A percentile compares a stretch with the other conserved stretches of the same genome.
Evolutionary conservation across 176 grass and related monocot species (phyloP).

Genomic region (Hyparrhenia diplandra): DNA sequence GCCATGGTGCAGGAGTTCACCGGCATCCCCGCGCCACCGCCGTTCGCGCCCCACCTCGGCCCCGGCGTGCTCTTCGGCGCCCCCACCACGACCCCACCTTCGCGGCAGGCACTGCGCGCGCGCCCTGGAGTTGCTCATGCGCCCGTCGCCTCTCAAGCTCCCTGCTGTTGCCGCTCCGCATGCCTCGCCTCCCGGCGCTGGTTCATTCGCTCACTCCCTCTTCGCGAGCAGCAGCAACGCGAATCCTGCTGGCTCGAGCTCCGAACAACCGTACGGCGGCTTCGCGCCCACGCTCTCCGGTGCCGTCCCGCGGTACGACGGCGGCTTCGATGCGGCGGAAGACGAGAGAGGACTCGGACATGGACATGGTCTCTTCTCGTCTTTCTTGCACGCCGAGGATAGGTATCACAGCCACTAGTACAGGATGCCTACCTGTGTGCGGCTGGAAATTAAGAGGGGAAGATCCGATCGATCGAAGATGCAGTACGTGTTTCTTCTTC

Average conservation of each 20-base stretch:
- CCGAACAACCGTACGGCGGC: neutral
- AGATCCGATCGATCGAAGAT: neutral
- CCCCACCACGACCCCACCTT: neutral
- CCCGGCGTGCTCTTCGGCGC: conserved; percentile 19
- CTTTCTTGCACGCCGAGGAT: neutral
- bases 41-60: conserved; percentile 42
- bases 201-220: neutral
- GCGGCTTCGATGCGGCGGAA: neutral
- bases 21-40: conserved; percentile 58
- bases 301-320: neutral
- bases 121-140: neutral
- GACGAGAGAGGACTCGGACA: neutral
- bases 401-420: conserved; percentile 3
- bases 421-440: neutral
- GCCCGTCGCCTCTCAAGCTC: conserved; percentile 19
- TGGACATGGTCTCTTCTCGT: conserved; percentile 14
- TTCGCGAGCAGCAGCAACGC: neutral
- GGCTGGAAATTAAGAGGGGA: neutral
- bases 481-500: neutral
- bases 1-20: conserved; percentile 97
- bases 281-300: neutral
- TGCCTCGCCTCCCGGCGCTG: neutral
- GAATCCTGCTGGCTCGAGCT: neutral
- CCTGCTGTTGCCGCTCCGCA: neutral
- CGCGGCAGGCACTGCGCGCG: neutral